Evolutionary conservation across 805 yeast species (phyloP).

Genomic region (Saccharomycopsis babjevae): DNA sequence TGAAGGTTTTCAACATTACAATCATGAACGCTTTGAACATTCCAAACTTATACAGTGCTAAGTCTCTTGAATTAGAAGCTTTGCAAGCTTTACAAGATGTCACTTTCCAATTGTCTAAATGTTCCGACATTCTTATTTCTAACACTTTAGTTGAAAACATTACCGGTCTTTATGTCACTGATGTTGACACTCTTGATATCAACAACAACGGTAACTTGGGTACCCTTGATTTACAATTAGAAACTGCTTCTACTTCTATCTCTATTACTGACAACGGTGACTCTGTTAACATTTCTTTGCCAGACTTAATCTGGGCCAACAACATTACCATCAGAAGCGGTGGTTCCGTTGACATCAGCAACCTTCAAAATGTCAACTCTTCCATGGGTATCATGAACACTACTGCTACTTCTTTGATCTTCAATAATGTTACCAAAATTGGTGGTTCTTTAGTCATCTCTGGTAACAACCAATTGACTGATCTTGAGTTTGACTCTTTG

Average conservation of each 20-base stretch:
- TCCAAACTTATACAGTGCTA: constrained; percentile 74
- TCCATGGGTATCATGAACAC: constrained; percentile 75
- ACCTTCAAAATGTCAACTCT: constrained; percentile 64
- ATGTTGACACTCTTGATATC: constrained; percentile 51
- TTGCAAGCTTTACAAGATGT: constrained; percentile 72
- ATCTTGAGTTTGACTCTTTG: constrained; percentile 59
- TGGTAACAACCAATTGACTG: constrained; percentile 64
- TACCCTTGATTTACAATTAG: constrained; percentile 60
- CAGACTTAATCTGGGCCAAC: constrained; percentile 73
- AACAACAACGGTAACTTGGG: constrained; percentile 84
- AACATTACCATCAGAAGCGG: constrained; percentile 80
- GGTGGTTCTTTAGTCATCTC: constrained; percentile 76
- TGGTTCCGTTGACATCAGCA: constrained; percentile 57
- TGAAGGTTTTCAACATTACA: constrained; percentile 55
- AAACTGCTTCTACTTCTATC: constrained; percentile 63
- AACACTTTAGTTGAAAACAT: constrained; percentile 64
- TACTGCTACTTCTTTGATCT: constrained; percentile 45
- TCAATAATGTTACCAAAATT: constrained; percentile 46
- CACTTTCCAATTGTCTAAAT: constrained; percentile 64
- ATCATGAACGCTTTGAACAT: constrained; percentile 57
- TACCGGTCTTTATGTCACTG: constrained; percentile 42
- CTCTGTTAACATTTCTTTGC: constrained; percentile 56
- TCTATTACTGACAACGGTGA: constrained; percentile 82
- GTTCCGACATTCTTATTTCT: constrained; percentile 58
- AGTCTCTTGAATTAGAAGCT: constrained; percentile 69